These are phyloP conservation scores for Akanthomyces lecanii DNA, from an alignment of 2,329 filamentous ascomycete genomes.

Conservation along the genomic window DNA sequence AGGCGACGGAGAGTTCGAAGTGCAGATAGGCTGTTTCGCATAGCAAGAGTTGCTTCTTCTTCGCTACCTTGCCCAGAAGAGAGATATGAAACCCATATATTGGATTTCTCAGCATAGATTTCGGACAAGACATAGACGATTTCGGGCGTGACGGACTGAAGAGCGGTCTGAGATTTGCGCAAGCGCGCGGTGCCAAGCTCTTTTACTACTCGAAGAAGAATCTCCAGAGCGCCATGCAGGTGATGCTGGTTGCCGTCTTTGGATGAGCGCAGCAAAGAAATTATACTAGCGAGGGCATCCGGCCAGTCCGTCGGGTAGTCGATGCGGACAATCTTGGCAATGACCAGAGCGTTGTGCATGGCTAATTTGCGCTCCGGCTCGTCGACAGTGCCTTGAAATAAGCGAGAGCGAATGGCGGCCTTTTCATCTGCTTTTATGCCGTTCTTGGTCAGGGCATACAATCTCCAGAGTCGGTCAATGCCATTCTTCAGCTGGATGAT, in stretches of 20 bases:
- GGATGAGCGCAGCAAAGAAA: constrained; percentile 56
- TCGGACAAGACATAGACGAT: constrained; percentile 74
- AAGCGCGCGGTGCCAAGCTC: constrained; percentile 80
- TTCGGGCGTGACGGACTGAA: constrained; percentile 77
- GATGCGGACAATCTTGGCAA: constrained; percentile 82
- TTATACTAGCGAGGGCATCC: constrained; percentile 55
- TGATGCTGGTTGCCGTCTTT: constrained; percentile 56
- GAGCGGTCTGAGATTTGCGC: constrained; percentile 65
- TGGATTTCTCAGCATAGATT: constrained; percentile 72
- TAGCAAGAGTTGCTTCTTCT: constrained; percentile 54
- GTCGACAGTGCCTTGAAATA: constrained; percentile 72
- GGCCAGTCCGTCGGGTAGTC: constrained; percentile 89
- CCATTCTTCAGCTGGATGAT: constrained; percentile 96
- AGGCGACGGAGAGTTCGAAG: constrained; percentile 79
- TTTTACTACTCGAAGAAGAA: constrained; percentile 83
- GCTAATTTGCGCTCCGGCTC: constrained; percentile 74
- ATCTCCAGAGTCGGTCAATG: constrained; percentile 89
- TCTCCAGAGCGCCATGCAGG: constrained; percentile 67
- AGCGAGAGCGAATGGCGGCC: constrained; percentile 64
- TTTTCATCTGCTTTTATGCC: constrained; percentile 74
- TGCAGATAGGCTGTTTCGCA: constrained; percentile 72
- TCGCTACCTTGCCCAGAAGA: constrained; percentile 55
- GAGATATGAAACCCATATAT: constrained; percentile 62
- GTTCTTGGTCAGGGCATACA: constrained; percentile 52
- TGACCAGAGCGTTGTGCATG: constrained; percentile 80